Evolutionary conservation across 495 filamentous ascomycete species (phyloP), one percentile per base, ranked within the genome.

Genomic region (Annulohypoxylon nitens): DNA sequence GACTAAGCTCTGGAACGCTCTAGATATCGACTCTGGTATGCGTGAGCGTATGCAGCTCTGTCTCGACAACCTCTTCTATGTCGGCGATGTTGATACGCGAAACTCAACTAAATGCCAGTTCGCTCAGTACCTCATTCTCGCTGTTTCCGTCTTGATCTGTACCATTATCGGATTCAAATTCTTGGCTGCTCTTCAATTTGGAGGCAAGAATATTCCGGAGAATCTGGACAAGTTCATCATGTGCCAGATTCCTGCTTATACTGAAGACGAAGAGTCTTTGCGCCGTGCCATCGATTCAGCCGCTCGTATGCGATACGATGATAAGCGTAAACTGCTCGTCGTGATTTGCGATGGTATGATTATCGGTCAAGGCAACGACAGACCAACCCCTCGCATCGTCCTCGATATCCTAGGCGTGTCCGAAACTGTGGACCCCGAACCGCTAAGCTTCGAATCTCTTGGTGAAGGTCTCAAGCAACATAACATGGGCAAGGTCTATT

Each of bases 401-500:
- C 88, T 99, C 60, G 96, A 99, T 75, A 98, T 99, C 80, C 83
- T 99, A 23, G 96, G 97, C 73, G 96, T 99, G 14, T 90, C 93
- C 14, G 95, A 98, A 69, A 91, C 89, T 14, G 91, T 97, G 2
- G 96, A 99, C 77, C 96, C 96, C n/a, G 95, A 98, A 79, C 94
- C 96, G 2, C 86, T 99, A 54, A 97, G 94, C 87, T 99, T 98
- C 77, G 95, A 99, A 79, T 96, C 93, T 78, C 86, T 99, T 50
- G 96, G 96, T 59, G 95, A 98, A 82, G 97, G 96, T 75, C 90
- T 92, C 84, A 97, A 94, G 81, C 96, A 97, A 81, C 97, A 98
- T 85, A 99, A 99, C 79, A 98, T 98, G 94, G 97, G 91, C 76
- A 99, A 99, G 79, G 89, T 98, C 57, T 99, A 98, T 84, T 98